phyloP scores from a whole-genome alignment of 2,329 filamentous ascomycete genomes.

The Aspergillus fructus region DNA sequence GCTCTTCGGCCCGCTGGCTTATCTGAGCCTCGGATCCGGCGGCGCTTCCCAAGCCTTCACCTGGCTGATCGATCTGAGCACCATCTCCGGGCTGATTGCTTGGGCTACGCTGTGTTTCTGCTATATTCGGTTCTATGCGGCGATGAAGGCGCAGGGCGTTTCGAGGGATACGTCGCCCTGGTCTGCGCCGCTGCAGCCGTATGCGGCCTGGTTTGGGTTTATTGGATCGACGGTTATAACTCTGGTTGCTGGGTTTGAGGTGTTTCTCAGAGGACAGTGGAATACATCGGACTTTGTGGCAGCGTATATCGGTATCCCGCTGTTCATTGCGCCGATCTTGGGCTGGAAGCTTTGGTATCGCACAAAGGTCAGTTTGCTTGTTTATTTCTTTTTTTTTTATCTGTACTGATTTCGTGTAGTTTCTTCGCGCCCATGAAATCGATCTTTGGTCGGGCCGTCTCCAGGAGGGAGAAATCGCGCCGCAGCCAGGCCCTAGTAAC shows the following conservation, averaged over 20 bases:
- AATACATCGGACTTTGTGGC: not conserved
- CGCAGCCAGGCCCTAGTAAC: not conserved
- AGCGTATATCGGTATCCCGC: not conserved
- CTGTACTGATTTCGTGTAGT: not conserved
- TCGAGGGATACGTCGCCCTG: not conserved
- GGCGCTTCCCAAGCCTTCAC: not conserved
- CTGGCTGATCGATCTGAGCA: constrained; percentile 44
- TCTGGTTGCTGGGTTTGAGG: not conserved
- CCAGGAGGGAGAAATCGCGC: not conserved
- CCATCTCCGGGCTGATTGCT: constrained; percentile 49
- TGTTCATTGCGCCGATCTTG: not conserved
- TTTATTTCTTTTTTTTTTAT: not conserved
- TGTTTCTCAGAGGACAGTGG: not conserved
- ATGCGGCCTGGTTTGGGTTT: not conserved
- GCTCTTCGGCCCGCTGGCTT: not conserved
- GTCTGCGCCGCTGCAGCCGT: not conserved
- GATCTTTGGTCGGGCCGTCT: not conserved
- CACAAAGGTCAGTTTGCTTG: not conserved
- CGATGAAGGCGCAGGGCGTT: constrained; percentile 42
- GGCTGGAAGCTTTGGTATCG: not conserved
- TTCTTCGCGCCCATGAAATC: not conserved
- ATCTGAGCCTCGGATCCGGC: not conserved
- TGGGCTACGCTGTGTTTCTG: constrained; percentile 46
- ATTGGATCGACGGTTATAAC: not conserved
- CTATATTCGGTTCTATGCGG: constrained; percentile 55